Base-by-base conservation (phyloP, 1,284 basidiomycete genomes). In the Vanrija pseudolonga region DNA sequence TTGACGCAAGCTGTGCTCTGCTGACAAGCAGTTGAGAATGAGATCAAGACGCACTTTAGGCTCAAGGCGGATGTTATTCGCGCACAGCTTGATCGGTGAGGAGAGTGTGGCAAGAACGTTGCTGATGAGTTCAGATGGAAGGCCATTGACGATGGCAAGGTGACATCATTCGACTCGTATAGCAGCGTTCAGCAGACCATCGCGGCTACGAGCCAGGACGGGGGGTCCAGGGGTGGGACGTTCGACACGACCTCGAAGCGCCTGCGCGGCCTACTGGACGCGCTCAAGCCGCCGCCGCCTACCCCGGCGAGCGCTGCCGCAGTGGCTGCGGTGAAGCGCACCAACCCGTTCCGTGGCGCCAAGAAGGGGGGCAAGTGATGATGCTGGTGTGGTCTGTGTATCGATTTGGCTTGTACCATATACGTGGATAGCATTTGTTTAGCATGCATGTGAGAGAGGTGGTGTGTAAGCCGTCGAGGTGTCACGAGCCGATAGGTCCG, bases 21-120 rank as follows among this genome's bases (percentile, higher is more conserved):
- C 45, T 50, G 6, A 50, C 87, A 86, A 60, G 84, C 87, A 51
- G 94, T 91, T 67, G 84, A 78, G 40, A 86, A 90, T 57, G 83
- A 93, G 55, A 87, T 96, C 65, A 84, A 83, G 40, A 93, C 90
- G 0, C 92, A 95, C 74, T 95, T 90, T 79, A 81, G 86, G n/a
- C 77, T 94, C 49, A 95, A 94, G 70, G 84, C 88, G 1, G 79
- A 79, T 41, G 81, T 82, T 1, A 83, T 96, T 57, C 74, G 76
- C 19, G 71, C 79, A 32, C 90, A 93, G 72, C 78, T 95, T n/a
- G 87, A 91, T 64, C 78, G 83, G 60, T 94, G 26, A 87, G 52
- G 65, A 37, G 65, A 37, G 7, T 7, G 17, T 17, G 1, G 14
- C 4, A n/a, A 5, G 14, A 46, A 28, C 36, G 22, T 9, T 4